A percentile compares a stretch with the other conserved stretches of the same genome.
phyloP scores from a whole-genome alignment of 495 filamentous ascomycete genomes.

The Bombardia bombarda region DNA sequence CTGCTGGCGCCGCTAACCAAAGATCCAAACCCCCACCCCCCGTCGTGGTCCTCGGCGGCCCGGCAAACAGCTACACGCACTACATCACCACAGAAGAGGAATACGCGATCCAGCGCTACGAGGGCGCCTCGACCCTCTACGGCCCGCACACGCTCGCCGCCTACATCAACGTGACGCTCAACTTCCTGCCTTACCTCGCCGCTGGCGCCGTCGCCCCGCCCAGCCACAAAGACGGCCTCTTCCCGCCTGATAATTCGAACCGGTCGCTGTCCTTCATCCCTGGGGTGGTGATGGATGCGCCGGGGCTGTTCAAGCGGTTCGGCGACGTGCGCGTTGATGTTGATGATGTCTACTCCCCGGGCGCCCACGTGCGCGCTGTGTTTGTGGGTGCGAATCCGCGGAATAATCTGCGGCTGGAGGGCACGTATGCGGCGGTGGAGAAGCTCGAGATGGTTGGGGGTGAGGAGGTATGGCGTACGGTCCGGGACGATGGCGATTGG shows the following conservation, averaged over 20 bases:
- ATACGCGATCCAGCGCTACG: constrained; percentile 84
- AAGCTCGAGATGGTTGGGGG: constrained; percentile 23
- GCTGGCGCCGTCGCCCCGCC: constrained; percentile 36
- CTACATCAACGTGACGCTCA: constrained; percentile 77
- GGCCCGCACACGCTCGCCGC: constrained; percentile 87
- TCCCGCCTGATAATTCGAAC: constrained; percentile 78
- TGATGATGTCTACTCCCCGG: constrained; percentile 43
- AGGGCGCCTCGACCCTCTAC: constrained; percentile 91
- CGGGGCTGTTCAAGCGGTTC: constrained; percentile 63
- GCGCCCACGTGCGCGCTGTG: constrained; percentile 49
- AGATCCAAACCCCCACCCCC: constrained; percentile 30
- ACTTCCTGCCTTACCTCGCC: constrained; percentile 62
- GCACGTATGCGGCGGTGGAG: constrained; percentile 76
- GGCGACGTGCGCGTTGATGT: constrained; percentile 65
- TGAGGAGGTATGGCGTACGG: constrained; percentile 46
- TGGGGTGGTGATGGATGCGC: constrained; percentile 66
- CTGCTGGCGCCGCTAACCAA: constrained; percentile 8
- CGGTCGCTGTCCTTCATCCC: constrained; percentile 73
- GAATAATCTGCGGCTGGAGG: constrained; percentile 74
- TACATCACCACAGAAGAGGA: constrained; percentile 94
- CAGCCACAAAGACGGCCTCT: constrained; percentile 40
- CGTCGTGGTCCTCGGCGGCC: constrained; percentile 81
- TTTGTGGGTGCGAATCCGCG: constrained; percentile 90
- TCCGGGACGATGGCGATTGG: constrained; percentile 76
- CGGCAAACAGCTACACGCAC: constrained; percentile 92